Base-by-base conservation (phyloP, 192 early-diverging fungal genomes). In the Coemansia sp. region DNA sequence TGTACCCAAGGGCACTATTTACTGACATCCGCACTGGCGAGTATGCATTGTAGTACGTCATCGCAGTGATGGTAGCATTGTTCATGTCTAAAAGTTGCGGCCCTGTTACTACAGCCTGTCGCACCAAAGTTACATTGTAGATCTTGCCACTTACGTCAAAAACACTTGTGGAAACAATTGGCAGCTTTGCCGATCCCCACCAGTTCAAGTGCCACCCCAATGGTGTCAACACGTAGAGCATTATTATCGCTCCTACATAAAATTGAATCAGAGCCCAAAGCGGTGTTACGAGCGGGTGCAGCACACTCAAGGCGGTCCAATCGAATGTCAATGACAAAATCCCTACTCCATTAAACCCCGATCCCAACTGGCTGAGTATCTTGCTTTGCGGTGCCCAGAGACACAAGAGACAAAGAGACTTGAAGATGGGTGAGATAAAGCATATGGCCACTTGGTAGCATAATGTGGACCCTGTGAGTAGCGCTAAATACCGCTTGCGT, bases 161-260 rank as follows among this genome's bases (percentile, higher is more conserved):
- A 24, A 86, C 84, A 68, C 78, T 84, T 34, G 89, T 87, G 22
- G 89, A 88, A 52, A 90, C 91, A 31, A 90, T 87, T 0, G 90
- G 90, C 62, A 89, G 84, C 18, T 64, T 64, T 41, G 69, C 63
- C 2, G 85, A 75, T 1, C 76, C 83, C 90, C 89, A 90, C 80
- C 85, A 66, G 71, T 92, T 75, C 60, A 87, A 75, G 71, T 84
- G 88, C 70, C 91, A 92, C 22, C 88, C 81, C 39, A 87, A 71
- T 13, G 93, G 94, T 12, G 88, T 88, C 36, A 92, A 58, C 64
- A 93, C 66, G 80, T 91, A 95, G 70, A 90, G 87, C 73, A 91
- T 89, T 34, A 91, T 80, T 5, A 88, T 63, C 13, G 89, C 87
- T 0, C 90, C 90, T 3, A 80, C 82, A 33, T 92, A 86, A 78